Conservation (phyloP, 192 early-diverging fungal genomes). For the Podila clonocystis region DNA sequence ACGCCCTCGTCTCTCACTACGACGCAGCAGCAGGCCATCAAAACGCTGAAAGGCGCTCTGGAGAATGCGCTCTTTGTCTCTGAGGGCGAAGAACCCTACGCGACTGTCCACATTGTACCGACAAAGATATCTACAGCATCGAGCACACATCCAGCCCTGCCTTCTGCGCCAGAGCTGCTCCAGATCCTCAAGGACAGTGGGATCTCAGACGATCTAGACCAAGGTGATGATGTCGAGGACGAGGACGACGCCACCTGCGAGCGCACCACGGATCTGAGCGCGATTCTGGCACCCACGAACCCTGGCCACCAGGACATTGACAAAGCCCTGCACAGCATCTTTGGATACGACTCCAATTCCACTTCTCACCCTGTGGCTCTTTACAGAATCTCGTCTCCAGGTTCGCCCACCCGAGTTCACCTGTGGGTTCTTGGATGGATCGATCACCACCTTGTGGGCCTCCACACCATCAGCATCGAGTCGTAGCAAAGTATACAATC, state of each 20-base stretch:
- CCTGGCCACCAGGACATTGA: slow-evolving; percentile 22
- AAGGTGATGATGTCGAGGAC: background rate
- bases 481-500: background rate
- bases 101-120: slow-evolving; percentile 19
- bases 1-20: slow-evolving; percentile 2
- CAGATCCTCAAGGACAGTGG: background rate
- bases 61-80: slow-evolving; percentile 32
- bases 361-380: slow-evolving; percentile 7
- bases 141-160: background rate
- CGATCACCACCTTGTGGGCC: slow-evolving; percentile 24
- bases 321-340: slow-evolving; percentile 13
- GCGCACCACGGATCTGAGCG: background rate
- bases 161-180: slow-evolving; percentile 15
- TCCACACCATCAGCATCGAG: slow-evolving; percentile 45
- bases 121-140: background rate
- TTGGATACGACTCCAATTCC: background rate
- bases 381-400: slow-evolving; percentile 17
- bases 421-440: slow-evolving; percentile 43
- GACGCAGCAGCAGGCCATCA: slow-evolving; percentile 22
- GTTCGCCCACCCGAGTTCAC: slow-evolving; percentile 27
- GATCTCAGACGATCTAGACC: background rate
- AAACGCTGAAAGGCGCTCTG: slow-evolving; percentile 2
- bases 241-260: slow-evolving; percentile 19
- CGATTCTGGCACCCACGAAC: slow-evolving; percentile 9
- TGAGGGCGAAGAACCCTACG: slow-evolving; percentile 41